Base-by-base conservation (phyloP, 192 early-diverging fungal genomes). In the Coemansia sp. region DNA sequence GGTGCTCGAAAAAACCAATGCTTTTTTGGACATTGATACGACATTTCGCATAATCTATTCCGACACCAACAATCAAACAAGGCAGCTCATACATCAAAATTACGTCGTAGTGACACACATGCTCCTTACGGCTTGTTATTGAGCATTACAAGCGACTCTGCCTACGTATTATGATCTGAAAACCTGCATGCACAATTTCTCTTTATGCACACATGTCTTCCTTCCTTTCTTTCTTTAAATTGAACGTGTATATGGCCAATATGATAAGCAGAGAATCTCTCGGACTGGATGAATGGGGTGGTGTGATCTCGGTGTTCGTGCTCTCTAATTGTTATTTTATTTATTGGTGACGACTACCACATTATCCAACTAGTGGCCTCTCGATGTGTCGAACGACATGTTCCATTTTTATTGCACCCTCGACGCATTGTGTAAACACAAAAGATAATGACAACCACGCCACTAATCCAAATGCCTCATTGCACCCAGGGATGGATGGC, bases 391-490 rank as follows among this genome's bases (percentile, higher is more conserved):
- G 29, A 31, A 29, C 53, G 15, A 33, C 27, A 15, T 57, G 24
- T 3, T 33, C 4, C 29, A 57, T 50, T 20, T 50, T 16, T 22
- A 22, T 18, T 50, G 16, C 49, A 20, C 53, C 53, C 29, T 57
- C 27, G 27, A 57, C 33, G 4, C 29, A 31, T 31, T 55, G 52
- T 57, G 53, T 15, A 15, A 15, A 24, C 53, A 57, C 27, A 31
- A 31, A 52, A 11, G 27, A 16, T 27, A 31, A 22, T 22, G 20
- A n/a, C 53, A 13, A 13, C 29, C 29, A 33, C 53, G 53, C 53
- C 53, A 57, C 53, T 31, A 57, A 57, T 57, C 53, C 53, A 15
- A 57, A 29, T 31, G 53, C 53, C 53, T 33, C 53, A 57, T 57
- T 57, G 53, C 22, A 0, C 22, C 12, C 53, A 57, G 15, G 12